Evolutionary conservation across 164 flowering plant species (phyloP), one percentile per base, ranked within the genome.

Genomic region (Nymphaea colorata): DNA sequence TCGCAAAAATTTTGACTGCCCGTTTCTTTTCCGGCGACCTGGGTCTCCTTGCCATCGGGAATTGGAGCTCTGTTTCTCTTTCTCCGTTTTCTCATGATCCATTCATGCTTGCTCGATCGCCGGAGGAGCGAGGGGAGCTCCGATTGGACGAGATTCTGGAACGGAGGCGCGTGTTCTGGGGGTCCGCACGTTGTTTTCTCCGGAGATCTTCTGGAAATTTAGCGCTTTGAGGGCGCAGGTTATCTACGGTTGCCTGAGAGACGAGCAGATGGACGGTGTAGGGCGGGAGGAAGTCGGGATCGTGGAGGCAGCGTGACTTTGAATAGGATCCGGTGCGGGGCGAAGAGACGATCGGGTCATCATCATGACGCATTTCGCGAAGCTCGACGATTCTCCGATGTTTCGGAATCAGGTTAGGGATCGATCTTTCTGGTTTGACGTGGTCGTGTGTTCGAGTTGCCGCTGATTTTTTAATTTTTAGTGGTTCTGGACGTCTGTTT

Each of bases 371-470:
- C 95, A 83, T 77, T 94, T 91, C 79, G 70, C 89, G 8, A 90
- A 90, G 80, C 95, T 94, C 69, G 98, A 94, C 75, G 98, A 94
- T 82, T 94, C 98, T 80, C 98, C 98, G 53, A 94, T 94, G 98
- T 94, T 94, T 70, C 89, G 98, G 74, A 92, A 94, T 75, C 97
- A 91, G 93, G 98, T 91, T 42, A 10, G 66, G 57, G 57, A 15
- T 51, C 14, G 55, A 47, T 47, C 12, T 51, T 51, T 51, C 12
- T 51, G 8, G 57, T 51, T 51, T 51, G 57, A 25, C 36, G 36
- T 25, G 36, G 36, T 25, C 57, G 57, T 51, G 55, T 47, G 7
- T 51, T 15, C 3, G 57, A 51, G 15, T 51, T 51, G 8, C 14
- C 8, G 12, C 57, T 51, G 57, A 1, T 51, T 51, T 51, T 15